Evolutionary conservation across 2,329 filamentous ascomycete species (phyloP).

Genomic region (Aspergillus felis): DNA sequence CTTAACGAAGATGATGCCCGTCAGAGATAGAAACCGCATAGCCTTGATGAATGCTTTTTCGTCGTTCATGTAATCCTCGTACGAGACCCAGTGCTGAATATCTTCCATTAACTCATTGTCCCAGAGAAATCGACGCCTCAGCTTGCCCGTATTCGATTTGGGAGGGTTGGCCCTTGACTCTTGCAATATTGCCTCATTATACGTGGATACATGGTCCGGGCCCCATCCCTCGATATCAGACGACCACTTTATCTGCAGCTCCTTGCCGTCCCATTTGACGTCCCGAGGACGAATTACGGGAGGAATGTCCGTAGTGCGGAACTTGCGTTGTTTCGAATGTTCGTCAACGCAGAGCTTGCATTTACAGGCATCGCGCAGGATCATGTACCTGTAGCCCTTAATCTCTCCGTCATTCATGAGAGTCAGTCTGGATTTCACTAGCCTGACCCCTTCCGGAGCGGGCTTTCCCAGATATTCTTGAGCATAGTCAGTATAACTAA

Average conservation of each 20-base stretch:
- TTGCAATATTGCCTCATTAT: conserved; percentile 16
- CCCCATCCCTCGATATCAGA: conserved; percentile 50
- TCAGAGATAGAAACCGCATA: conserved; percentile 58
- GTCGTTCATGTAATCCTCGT: conserved; percentile 64
- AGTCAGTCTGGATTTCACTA: not conserved
- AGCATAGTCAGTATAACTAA: not conserved
- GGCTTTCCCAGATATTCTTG: not conserved
- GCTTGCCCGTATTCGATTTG: conserved; percentile 10
- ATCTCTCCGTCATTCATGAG: not conserved
- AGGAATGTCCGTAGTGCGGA: conserved; percentile 63
- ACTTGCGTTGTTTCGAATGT: conserved; percentile 60
- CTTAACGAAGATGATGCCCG: conserved; percentile 73
- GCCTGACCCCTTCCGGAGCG: not conserved
- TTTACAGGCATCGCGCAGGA: conserved; percentile 53
- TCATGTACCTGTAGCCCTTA: conserved; percentile 12
- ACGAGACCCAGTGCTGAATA: conserved; percentile 56
- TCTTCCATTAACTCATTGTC: conserved; percentile 42
- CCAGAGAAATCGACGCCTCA: conserved; percentile 32
- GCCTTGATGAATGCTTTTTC: conserved; percentile 57
- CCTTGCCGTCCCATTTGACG: conserved; percentile 33
- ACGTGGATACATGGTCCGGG: conserved; percentile 39
- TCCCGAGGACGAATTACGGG: conserved; percentile 39
- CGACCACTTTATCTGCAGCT: conserved; percentile 59
- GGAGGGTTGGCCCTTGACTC: conserved; percentile 7
- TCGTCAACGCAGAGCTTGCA: conserved; percentile 53